These are phyloP conservation scores for Trypanosoma boissoni DNA, from an alignment of 208 protist species.

Conservation along the genomic window DNA sequence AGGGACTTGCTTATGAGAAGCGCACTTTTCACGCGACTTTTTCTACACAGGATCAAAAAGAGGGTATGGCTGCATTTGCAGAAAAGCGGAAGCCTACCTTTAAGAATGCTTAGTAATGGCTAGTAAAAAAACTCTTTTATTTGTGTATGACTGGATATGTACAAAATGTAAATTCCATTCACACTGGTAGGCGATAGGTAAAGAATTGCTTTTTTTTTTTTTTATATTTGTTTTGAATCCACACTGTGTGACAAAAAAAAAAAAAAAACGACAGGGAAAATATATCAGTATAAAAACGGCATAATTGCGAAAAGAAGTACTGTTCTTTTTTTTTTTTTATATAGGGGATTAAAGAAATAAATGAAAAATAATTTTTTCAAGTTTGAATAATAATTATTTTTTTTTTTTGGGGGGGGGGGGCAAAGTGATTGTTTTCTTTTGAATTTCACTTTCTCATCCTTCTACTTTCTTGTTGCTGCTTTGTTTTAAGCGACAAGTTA, in stretches of 20 bases:
- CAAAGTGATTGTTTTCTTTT: background rate
- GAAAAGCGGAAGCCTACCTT: constrained; percentile 91
- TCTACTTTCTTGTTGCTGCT: constrained; percentile 18
- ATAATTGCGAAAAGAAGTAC: no score
- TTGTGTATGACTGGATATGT: no score
- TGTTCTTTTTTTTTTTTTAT: constrained; percentile 24
- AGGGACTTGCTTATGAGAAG: constrained; percentile 85
- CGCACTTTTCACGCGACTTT: constrained; percentile 89
- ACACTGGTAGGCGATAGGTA: background rate
- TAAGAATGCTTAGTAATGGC: constrained; percentile 64
- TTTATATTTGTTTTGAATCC: no score
- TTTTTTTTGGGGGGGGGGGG: constrained; percentile 5
- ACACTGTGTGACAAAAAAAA: no score
- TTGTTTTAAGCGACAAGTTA: background rate
- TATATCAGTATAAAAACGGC: no score
- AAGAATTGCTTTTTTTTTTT: background rate
- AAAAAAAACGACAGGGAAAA: no score
- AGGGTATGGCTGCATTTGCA: constrained; percentile 91
- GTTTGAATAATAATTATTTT: constrained; percentile 1
- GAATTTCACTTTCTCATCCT: constrained; percentile 11
- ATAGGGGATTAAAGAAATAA: no score
- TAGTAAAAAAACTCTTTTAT: no score
- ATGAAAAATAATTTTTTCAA: no score
- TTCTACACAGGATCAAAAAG: constrained; percentile 87
- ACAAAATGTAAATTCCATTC: constrained; percentile 44